Conservation (phyloP, 2,329 filamentous ascomycete species). For the Plectosphaerella sp. region DNA sequence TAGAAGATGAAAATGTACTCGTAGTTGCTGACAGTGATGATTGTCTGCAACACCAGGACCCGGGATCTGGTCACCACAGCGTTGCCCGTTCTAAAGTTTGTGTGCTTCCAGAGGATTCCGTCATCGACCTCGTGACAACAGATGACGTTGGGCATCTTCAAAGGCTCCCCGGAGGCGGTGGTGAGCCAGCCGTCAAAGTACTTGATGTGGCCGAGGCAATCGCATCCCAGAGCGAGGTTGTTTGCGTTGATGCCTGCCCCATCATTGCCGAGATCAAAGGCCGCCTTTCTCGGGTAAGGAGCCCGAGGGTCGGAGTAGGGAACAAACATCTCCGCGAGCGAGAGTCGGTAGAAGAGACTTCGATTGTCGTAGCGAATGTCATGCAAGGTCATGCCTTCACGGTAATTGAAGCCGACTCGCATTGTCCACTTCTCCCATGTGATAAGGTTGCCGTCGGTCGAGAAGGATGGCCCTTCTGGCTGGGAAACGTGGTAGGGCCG, state of each 20-base stretch:
- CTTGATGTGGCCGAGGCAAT: constrained; percentile 61
- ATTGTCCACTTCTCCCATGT: constrained; percentile 65
- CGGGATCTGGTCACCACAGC: constrained; percentile 54
- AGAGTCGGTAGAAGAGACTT: constrained; percentile 63
- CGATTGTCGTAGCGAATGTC: constrained; percentile 63
- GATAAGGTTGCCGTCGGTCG: constrained; percentile 39
- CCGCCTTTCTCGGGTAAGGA: constrained; percentile 63
- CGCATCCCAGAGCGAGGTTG: constrained; percentile 62
- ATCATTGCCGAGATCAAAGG: constrained; percentile 67
- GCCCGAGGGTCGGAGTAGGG: constrained; percentile 61
- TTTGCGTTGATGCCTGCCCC: constrained; percentile 62
- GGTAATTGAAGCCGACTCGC: constrained; percentile 63
- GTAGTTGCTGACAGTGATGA: constrained; percentile 64
- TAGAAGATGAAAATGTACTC: constrained; percentile 45
- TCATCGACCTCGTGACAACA: constrained; percentile 38
- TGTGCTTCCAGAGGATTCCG: constrained; percentile 62
- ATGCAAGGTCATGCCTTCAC: constrained; percentile 66
- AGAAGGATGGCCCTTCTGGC: constrained; percentile 30
- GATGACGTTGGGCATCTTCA: constrained; percentile 27
- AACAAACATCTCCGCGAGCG: constrained; percentile 66
- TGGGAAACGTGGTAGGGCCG: constrained; percentile 33
- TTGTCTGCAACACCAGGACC: constrained; percentile 58
- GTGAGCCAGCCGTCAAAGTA: constrained; percentile 30
- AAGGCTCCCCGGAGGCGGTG: constrained; percentile 22
- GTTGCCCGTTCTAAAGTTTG: constrained; percentile 55